Evolutionary conservation across 305 asterid species (phyloP), one percentile per base, ranked within the genome.

Genomic region (Ajuga reptans): DNA sequence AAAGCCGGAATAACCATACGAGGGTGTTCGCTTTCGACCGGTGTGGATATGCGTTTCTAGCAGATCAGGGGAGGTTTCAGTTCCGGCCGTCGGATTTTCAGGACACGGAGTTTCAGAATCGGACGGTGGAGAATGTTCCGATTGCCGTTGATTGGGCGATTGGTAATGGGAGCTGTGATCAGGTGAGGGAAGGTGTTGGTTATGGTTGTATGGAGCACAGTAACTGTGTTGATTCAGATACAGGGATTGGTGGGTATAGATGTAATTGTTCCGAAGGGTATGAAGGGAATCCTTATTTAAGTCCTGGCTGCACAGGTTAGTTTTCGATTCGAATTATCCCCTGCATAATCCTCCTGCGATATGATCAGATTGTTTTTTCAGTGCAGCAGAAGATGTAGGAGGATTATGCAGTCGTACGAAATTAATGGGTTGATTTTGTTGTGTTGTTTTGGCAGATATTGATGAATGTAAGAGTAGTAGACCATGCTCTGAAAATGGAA

Each of bases 131-230:
- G 77, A 45, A 66, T 47, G 89, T 84, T 1, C 84, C 85, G 3
- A 55, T 82, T 0, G 84, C 78, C n/a, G 21, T 80, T 6, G 87
- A 84, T 31, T 84, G 89, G 89, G 84, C 73, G 5, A 76, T 84
- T 8, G 87, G 85, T 47, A 62, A 74, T 37, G 24, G n/a, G 4
- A 78, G 66, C 3, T 84, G 87, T 50, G 76, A 34, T 3, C 39
- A 56, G 41, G 83, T 73, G 0, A 36, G 18, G 43, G 37, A 31
- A 6, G 27, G 58, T 1, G 69, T 0, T 3, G 82, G 69, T 66
- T 82, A 59, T 66, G 84, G 75, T 55, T 84, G 89, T 34, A 39
- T 33, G 10, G 75, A 9, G 27, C 74, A 80, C 49, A 84, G 87
- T 17, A 27, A 2, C 0, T 84, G 89, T 65, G 80, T 80, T 54